Evolutionary conservation across 306 rosid genomes (phyloP).

Genomic region (Fagus sylvatica): DNA sequence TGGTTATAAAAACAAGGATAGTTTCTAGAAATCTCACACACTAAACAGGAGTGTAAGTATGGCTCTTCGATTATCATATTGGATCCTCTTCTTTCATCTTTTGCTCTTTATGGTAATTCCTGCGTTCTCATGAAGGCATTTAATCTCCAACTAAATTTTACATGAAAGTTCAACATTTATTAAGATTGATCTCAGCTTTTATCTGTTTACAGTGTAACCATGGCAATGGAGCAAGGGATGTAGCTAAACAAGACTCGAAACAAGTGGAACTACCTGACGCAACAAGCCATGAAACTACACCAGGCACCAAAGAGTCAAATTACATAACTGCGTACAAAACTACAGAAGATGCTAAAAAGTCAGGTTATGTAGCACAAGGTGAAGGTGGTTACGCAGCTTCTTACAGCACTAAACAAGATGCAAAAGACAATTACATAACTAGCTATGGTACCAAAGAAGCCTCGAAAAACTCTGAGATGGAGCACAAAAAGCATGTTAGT

Average conservation of each 20-base stretch:
- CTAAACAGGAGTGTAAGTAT: not conserved
- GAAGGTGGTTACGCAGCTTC: not conserved
- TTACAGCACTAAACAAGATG: not conserved
- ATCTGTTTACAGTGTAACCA: slow-evolving; percentile 1
- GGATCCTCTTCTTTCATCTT: slow-evolving; percentile 11
- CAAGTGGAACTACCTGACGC: not conserved
- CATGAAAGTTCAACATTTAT: not conserved
- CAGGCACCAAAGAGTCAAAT: not conserved
- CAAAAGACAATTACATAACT: not conserved
- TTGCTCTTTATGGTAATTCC: slow-evolving; percentile 12
- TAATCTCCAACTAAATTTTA: not conserved
- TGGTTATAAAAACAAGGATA: not conserved
- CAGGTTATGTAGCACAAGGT: not conserved
- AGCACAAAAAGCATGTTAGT: too few relatives aligned
- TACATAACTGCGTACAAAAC: not conserved
- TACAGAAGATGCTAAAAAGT: not conserved
- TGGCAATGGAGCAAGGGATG: slow-evolving; percentile 25
- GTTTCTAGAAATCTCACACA: not conserved
- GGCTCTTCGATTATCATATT: slow-evolving; percentile 13
- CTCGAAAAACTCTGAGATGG: not conserved
- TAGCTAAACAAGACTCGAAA: not conserved
- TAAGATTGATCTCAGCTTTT: not conserved
- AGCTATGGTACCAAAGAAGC: not conserved
- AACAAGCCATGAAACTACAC: too few relatives aligned
- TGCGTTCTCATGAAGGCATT: not conserved